These are phyloP conservation scores for Emmonsiellopsis sp. DNA, from an alignment of 2,329 filamentous ascomycete species.

Conservation along the genomic window DNA sequence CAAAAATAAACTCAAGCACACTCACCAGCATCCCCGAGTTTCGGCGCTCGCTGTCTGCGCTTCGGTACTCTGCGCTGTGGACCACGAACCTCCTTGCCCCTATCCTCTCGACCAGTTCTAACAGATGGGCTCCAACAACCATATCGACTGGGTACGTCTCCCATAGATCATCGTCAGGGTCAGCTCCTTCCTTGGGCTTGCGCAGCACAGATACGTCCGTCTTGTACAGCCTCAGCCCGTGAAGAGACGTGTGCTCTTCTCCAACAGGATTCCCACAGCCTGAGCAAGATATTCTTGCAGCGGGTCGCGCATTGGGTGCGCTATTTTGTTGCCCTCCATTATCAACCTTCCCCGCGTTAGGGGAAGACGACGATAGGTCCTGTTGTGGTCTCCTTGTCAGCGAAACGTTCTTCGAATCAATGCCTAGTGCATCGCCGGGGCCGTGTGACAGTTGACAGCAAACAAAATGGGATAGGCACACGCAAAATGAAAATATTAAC, in stretches of 20 bases:
- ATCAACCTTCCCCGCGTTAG: background rate
- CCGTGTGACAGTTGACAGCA: no score
- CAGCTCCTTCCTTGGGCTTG: conserved; percentile 7
- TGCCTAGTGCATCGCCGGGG: no score
- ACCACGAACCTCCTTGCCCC: conserved; percentile 48
- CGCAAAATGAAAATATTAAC: no score
- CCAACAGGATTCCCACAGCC: conserved; percentile 24
- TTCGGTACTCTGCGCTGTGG: conserved; percentile 21
- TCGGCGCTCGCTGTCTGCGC: background rate
- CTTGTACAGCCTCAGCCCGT: conserved; percentile 38
- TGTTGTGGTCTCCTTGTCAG: background rate
- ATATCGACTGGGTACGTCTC: conserved; percentile 26
- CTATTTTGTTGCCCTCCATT: conserved; percentile 22
- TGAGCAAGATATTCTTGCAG: conserved; percentile 19
- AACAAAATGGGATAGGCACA: no score
- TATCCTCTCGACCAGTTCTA: conserved; percentile 46
- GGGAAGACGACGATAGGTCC: background rate
- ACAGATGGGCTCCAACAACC: conserved; percentile 44
- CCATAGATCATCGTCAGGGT: conserved; percentile 20
- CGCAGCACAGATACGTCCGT: conserved; percentile 30
- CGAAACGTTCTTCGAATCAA: background rate
- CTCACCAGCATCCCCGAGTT: conserved; percentile 29
- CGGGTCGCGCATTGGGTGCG: conserved; percentile 24
- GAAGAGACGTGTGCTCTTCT: conserved; percentile 27
- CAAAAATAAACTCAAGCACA: background rate